Percentiles rank a stretch among this genome's conserved stretches.
Evolutionary conservation across 164 flowering plant species (phyloP).

Genomic region (Vitis riparia): DNA sequence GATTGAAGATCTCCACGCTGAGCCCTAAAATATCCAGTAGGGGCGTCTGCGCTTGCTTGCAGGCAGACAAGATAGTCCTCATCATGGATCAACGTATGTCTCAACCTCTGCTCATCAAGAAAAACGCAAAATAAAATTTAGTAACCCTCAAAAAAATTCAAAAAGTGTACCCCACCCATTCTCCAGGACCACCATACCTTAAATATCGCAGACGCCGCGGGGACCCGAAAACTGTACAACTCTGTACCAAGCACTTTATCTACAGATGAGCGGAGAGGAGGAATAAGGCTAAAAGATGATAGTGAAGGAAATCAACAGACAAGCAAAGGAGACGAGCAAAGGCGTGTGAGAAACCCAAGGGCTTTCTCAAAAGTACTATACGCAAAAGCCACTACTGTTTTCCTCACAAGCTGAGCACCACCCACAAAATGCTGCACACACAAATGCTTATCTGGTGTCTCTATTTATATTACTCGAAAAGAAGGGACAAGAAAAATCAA

Average conservation of each 20-base stretch:
- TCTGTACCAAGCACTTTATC: background rate
- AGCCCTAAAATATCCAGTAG: constrained; percentile 33
- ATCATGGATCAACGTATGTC: constrained; percentile 9
- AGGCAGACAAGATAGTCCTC: constrained; percentile 29
- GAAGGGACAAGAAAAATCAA: background rate
- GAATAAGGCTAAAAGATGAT: background rate
- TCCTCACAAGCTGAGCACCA: background rate
- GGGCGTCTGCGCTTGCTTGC: constrained; percentile 35
- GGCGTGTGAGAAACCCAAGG: no score
- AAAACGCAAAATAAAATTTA: background rate
- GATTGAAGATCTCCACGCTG: constrained; percentile 27
- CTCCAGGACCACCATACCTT: constrained; percentile 8
- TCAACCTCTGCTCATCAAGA: background rate
- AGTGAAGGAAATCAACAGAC: background rate
- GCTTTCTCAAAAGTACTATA: no score
- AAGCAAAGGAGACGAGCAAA: no score
- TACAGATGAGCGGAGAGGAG: background rate
- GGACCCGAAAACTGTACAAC: background rate
- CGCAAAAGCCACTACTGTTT: no score
- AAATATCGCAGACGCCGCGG: constrained; percentile 19
- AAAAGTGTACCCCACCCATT: background rate
- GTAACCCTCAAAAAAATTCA: no score
- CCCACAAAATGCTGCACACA: no score
- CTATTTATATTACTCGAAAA: no score
- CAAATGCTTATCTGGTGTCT: background rate